Base-by-base conservation (phyloP, 1,284 basidiomycete genomes). In the Heterobasidion irregulare region DNA sequence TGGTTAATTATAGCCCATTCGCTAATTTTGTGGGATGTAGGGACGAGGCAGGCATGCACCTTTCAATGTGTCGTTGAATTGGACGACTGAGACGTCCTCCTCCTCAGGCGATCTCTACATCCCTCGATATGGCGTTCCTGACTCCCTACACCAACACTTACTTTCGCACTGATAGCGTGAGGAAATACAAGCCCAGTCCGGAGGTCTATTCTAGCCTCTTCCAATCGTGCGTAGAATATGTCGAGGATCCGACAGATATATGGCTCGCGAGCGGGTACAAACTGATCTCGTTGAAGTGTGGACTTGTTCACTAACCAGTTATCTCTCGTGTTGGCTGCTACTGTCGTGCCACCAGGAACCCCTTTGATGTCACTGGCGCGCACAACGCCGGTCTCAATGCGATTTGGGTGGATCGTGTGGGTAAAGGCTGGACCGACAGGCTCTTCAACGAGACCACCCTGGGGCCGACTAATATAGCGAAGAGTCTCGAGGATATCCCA, bases 351-450 rank as follows among this genome's bases (percentile, higher is more conserved):
- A 18, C 5, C 50, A 70, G 68, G 34, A 71, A 70, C 55, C 68
- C 69, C 9, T 71, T 71, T 56, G 69, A 71, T 56, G 63, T 70
- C 15, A 64, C 64, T n/a, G 69, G 68, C 12, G 68, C 69, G 9
- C 63, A 65, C 34, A 53, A 53, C 13, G 58, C 59, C 12, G 69
- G 69, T 2, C 46, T 70, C 50, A 59, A 62, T 19, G 66, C 68
- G 3, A 61, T 71, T 32, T 71, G 68, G 68, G 62, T 71, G 32
- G 67, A 71, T 54, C 55, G 68, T 12, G 56, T 56, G 13, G 57
- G 58, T 8, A 60, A 57, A 35, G 69, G 68, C 33, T 70, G 69
- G 69, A 49, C 50, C 8, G 69, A 70, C 57, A 53, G 60, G 19
- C 38, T 68, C 9, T 33, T 52, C 3, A 50, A 52, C 32, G n/a